These are phyloP conservation scores for Gossypium gossypioides DNA, from an alignment of 441 rosid genomes.

Conservation along the genomic window DNA sequence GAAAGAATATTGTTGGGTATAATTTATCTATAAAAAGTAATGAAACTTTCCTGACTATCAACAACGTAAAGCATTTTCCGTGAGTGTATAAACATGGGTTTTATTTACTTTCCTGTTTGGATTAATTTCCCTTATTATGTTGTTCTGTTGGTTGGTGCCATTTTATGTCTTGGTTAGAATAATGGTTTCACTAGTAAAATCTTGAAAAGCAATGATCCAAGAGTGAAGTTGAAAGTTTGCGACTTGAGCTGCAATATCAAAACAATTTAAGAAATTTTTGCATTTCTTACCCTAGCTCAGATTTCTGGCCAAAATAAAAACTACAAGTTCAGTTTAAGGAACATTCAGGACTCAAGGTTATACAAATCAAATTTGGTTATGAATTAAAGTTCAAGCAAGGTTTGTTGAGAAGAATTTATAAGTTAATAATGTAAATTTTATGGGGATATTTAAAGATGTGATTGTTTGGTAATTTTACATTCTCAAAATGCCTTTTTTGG, in stretches of 20 bases:
- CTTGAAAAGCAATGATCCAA: background rate
- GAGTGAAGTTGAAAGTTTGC: background rate
- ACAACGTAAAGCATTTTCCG: background rate
- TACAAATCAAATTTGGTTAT: background rate
- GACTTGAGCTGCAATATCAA: background rate
- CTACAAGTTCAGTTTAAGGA: background rate
- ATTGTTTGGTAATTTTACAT: background rate
- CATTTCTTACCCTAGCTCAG: background rate
- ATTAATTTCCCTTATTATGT: background rate
- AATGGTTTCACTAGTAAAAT: background rate
- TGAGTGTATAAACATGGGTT: background rate
- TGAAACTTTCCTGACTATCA: background rate
- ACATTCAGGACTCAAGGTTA: background rate
- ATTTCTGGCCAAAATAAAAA: background rate
- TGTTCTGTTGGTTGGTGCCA: slow-evolving; percentile 1
- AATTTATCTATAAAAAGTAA: background rate
- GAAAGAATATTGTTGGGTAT: background rate
- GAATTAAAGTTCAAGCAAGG: background rate
- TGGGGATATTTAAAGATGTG: background rate
- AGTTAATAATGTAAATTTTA: background rate
- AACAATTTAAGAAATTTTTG: background rate
- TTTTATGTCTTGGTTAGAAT: background rate
- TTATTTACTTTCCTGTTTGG: background rate
- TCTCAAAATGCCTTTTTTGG: background rate
- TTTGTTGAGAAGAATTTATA: background rate